phyloP scores from a whole-genome alignment of 2,329 filamentous ascomycete genomes.

The Plectosphaerella sp. region DNA sequence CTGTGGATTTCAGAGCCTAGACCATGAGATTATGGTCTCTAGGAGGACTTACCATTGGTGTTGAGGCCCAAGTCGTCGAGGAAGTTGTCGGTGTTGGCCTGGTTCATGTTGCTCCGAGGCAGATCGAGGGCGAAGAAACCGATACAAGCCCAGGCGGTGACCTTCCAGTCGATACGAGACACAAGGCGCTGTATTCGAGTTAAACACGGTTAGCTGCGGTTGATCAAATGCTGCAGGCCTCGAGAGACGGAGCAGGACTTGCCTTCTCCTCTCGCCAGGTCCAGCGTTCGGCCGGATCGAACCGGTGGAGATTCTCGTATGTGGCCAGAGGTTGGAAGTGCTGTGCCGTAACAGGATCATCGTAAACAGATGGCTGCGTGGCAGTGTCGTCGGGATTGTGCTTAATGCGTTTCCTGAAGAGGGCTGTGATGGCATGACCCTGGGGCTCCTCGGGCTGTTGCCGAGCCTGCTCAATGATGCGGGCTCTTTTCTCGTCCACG shows the following conservation, averaged over 20 bases:
- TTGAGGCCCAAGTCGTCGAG: conserved; percentile 34
- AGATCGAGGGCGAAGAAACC: conserved; percentile 51
- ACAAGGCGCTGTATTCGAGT: conserved; percentile 10
- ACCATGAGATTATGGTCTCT: too few relatives aligned
- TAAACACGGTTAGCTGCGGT: neutral
- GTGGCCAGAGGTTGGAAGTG: conserved; percentile 2
- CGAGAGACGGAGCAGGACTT: neutral
- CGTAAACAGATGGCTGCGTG: conserved; percentile 7
- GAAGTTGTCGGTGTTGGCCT: conserved; percentile 44
- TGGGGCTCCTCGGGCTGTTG: neutral
- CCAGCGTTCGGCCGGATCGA: conserved; percentile 7
- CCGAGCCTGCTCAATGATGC: too few relatives aligned
- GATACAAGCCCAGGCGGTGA: conserved; percentile 46
- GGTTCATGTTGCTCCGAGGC: conserved; percentile 41
- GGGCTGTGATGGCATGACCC: neutral
- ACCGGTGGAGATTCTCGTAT: conserved; percentile 5
- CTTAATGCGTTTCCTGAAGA: neutral
- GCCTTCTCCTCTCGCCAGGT: conserved; percentile 5
- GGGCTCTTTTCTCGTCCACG: too few relatives aligned
- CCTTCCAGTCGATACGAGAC: conserved; percentile 42
- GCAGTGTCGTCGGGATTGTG: neutral
- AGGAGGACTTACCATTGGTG: conserved; percentile 24
- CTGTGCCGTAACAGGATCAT: conserved; percentile 3
- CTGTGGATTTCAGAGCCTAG: conserved; percentile 18
- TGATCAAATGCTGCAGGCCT: neutral